Conservation (phyloP, 192 early-diverging fungal species). For the Rhizophagus sp. region DNA sequence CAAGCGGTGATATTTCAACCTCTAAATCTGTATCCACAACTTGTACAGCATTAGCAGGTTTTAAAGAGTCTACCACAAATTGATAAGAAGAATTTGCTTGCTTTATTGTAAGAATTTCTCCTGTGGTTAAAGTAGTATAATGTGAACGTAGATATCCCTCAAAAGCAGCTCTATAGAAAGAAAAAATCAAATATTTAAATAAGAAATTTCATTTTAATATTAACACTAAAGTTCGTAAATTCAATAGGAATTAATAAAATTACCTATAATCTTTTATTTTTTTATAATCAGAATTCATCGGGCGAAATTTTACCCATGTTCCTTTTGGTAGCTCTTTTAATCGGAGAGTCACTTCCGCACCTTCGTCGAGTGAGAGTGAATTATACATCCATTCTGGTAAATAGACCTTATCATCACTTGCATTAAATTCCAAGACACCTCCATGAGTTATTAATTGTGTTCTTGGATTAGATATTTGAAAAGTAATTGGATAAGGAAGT, state of each 20-base stretch:
- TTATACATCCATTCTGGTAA: conserved; percentile 59
- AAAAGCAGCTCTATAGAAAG: conserved; percentile 52
- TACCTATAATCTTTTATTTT: conserved; percentile 54
- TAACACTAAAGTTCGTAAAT: conserved; percentile 6
- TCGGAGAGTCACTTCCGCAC: conserved; percentile 53
- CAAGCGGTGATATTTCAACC: conserved; percentile 69
- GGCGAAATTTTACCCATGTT: conserved; percentile 62
- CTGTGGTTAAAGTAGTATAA: conserved; percentile 68
- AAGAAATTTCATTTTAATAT: background rate
- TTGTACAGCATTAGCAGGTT: conserved; percentile 64
- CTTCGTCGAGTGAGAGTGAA: conserved; percentile 41
- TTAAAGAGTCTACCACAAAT: conserved; percentile 69
- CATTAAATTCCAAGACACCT: conserved; percentile 77
- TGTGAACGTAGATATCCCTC: conserved; percentile 67
- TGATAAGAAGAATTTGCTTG: conserved; percentile 46
- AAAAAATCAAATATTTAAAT: background rate
- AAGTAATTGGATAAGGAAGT: conserved; percentile 63
- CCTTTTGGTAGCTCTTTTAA: conserved; percentile 66
- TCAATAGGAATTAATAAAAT: background rate
- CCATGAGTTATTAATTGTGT: conserved; percentile 48
- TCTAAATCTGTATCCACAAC: conserved; percentile 80
- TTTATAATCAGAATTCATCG: conserved; percentile 51
- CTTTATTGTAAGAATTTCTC: conserved; percentile 60
- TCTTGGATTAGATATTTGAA: conserved; percentile 55
- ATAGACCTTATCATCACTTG: conserved; percentile 48